Conservation (phyloP, 345 rosid genomes). For the Balakata baccata region DNA sequence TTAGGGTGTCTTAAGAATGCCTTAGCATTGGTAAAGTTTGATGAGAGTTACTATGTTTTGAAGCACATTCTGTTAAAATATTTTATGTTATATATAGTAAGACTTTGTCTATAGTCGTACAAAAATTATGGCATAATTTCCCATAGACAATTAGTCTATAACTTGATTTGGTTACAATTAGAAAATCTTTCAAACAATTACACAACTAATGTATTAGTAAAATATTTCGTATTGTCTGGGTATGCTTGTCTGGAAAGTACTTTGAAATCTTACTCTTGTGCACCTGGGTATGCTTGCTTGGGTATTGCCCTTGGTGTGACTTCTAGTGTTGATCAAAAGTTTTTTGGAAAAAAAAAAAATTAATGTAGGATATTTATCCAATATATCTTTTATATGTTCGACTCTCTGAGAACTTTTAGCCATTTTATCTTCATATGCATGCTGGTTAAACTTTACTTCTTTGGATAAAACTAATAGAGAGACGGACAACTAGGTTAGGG, state of each 20-base stretch:
- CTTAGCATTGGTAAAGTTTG: neutral
- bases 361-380: neutral
- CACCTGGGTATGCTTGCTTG: neutral
- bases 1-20: neutral
- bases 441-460: too few species aligned
- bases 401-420: conserved; percentile 2
- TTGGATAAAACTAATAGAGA: too few species aligned
- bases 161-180: neutral
- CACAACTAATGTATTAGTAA: neutral
- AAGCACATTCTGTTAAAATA: too few species aligned
- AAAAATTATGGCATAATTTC: neutral
- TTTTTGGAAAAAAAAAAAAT: neutral
- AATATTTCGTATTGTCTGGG: neutral
- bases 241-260: neutral
- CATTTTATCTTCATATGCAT: too few species aligned
- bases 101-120: neutral
- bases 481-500: too few species aligned
- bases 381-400: neutral
- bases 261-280: neutral
- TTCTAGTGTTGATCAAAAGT: neutral
- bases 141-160: neutral
- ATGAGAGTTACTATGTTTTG: too few species aligned
- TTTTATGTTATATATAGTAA: too few species aligned
- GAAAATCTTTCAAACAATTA: neutral
- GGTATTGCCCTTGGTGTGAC: too few species aligned